These are phyloP conservation scores for Digitaria exilis DNA, from an alignment of 202 grass and related monocot genomes.

Conservation along the genomic window DNA sequence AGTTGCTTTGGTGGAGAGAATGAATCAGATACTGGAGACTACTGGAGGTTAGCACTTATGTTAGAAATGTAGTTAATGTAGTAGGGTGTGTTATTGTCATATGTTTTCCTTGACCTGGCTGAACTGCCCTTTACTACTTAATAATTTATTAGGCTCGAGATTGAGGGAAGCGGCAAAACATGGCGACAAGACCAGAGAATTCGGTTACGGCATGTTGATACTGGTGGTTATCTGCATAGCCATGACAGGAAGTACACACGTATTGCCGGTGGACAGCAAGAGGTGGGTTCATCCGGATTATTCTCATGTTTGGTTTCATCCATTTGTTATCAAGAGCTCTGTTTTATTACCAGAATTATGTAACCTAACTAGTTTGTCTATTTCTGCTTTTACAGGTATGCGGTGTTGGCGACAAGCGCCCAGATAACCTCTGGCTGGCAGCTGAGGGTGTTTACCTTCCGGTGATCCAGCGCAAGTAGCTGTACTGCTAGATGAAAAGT, in stretches of 20 bases:
- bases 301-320: neutral
- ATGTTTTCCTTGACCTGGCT: conserved; percentile 8
- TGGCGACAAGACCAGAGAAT: conserved; percentile 86
- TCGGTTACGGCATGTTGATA: conserved; percentile 74
- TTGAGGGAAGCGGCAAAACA: conserved; percentile 65
- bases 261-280: conserved; percentile 90
- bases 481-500: neutral
- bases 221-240: conserved; percentile 80
- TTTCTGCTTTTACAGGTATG: conserved; percentile 65
- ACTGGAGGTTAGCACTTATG: conserved; percentile 65
- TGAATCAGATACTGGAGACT: conserved; percentile 87
- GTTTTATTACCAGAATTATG: neutral
- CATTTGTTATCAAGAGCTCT: neutral
- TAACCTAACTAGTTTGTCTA: neutral
- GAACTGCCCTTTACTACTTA: neutral
- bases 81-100: neutral
- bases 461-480: conserved; percentile 52
- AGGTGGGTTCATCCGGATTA: conserved; percentile 51
- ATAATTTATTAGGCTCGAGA: conserved; percentile 62
- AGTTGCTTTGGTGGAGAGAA: conserved; percentile 83
- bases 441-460: conserved; percentile 78
- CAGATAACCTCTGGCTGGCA: conserved; percentile 85
- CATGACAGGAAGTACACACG: conserved; percentile 87
- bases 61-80: conserved; percentile 22
- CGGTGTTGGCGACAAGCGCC: conserved; percentile 71